Conservation (phyloP, 2,329 filamentous ascomycete species). For the Sarocladiaceae sp. region DNA sequence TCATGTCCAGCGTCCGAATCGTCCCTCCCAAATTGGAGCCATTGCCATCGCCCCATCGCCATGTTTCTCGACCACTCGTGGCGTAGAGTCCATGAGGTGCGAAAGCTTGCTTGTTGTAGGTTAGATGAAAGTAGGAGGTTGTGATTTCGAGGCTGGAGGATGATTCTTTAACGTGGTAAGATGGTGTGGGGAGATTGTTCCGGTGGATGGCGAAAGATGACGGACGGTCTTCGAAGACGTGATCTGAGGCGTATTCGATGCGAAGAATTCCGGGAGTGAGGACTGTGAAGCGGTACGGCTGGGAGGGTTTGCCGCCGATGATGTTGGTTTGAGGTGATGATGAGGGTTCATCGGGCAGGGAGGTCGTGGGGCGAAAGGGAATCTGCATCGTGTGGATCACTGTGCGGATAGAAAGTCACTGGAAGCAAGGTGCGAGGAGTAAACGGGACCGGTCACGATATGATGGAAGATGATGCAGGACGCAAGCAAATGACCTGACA, state of each 20-base stretch:
- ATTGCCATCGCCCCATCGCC: conserved; percentile 47
- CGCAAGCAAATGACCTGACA: too few relatives aligned
- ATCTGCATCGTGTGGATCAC: too few relatives aligned
- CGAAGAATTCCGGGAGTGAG: conserved; percentile 53
- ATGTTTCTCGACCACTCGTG: conserved; percentile 36
- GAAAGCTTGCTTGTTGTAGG: conserved; percentile 55
- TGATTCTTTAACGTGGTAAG: conserved; percentile 43
- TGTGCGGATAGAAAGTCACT: too few relatives aligned
- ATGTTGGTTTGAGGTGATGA: neutral
- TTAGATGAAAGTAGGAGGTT: conserved; percentile 50
- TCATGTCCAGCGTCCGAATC: conserved; percentile 49
- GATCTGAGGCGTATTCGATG: conserved; percentile 59
- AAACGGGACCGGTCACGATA: too few relatives aligned
- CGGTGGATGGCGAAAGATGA: conserved; percentile 59
- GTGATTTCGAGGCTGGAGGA: conserved; percentile 48
- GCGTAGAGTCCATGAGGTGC: conserved; percentile 43
- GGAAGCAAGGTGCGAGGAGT: too few relatives aligned
- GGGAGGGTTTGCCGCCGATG: conserved; percentile 15
- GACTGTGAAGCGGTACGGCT: conserved; percentile 55
- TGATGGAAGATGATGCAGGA: too few relatives aligned
- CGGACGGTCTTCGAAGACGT: conserved; percentile 57
- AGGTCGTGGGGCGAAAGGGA: neutral
- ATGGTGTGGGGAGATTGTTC: conserved; percentile 32
- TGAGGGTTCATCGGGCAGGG: neutral
- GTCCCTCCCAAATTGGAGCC: conserved; percentile 40